Percentiles rank a stretch among this genome's conserved stretches.
These are phyloP conservation scores for Mallotus nudiflorus DNA, from an alignment of 345 rosid species.

Conservation along the genomic window DNA sequence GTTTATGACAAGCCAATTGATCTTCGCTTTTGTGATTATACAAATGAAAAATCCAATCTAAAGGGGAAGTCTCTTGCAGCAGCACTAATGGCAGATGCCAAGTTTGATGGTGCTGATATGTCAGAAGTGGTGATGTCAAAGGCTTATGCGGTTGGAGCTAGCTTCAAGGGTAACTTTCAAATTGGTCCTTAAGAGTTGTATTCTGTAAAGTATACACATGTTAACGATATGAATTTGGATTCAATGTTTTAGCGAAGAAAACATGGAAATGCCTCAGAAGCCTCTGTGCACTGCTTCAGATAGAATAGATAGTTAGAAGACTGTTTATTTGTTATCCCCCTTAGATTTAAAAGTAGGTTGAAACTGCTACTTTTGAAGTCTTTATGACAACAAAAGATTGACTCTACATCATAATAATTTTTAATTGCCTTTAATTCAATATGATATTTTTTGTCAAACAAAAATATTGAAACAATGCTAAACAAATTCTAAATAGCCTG, in stretches of 20 bases:
- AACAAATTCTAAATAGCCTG: too few relatives aligned
- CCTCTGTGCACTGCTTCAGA: background rate
- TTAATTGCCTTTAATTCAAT: too few relatives aligned
- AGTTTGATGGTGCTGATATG: slow-evolving; percentile 98
- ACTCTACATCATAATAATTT: too few relatives aligned
- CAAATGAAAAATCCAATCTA: slow-evolving; percentile 78
- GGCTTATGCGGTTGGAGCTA: slow-evolving; percentile 96
- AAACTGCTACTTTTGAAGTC: too few relatives aligned
- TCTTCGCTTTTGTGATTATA: slow-evolving; percentile 85
- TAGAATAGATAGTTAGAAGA: too few relatives aligned
- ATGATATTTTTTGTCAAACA: too few relatives aligned
- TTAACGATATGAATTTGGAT: background rate
- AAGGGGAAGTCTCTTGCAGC: slow-evolving; percentile 96
- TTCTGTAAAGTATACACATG: background rate
- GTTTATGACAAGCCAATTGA: slow-evolving; percentile 96
- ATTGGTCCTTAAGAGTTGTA: background rate
- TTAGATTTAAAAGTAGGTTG: too few relatives aligned
- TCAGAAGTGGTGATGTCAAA: slow-evolving; percentile 97
- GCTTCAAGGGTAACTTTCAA: slow-evolving; percentile 73
- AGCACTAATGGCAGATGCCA: slow-evolving; percentile 91
- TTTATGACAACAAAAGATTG: too few relatives aligned
- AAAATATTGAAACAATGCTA: too few relatives aligned
- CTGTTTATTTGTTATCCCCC: too few relatives aligned
- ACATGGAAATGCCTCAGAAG: background rate
- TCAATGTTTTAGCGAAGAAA: background rate